Conservation (phyloP, 208 protist genomes). For the Trypanosoma vivax region DNA sequence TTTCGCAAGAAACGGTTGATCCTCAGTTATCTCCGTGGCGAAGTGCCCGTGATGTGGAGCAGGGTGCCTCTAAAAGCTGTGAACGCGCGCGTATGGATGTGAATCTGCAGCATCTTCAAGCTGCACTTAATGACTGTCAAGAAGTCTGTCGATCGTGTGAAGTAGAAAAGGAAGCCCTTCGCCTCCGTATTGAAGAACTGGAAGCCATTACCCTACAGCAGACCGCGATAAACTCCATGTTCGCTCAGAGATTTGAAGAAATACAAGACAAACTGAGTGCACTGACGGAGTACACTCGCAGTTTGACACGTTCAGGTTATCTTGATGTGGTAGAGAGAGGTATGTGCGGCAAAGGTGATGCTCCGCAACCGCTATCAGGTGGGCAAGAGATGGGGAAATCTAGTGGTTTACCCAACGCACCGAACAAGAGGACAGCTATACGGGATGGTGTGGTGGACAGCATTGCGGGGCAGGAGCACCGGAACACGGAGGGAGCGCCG, state of each 20-base stretch:
- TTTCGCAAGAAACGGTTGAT: neutral
- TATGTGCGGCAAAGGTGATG: neutral
- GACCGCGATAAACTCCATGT: neutral
- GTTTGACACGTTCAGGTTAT: too few species aligned
- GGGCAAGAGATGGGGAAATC: too few species aligned
- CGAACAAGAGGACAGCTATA: neutral
- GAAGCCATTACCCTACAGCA: neutral
- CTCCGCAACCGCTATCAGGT: too few species aligned
- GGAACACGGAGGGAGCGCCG: neutral
- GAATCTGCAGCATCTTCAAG: conserved; percentile 2
- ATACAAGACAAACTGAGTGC: neutral
- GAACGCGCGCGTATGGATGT: neutral
- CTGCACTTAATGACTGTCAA: conserved; percentile 6
- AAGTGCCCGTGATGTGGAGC: neutral
- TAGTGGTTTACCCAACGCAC: too few species aligned
- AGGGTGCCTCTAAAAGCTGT: neutral
- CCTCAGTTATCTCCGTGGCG: neutral
- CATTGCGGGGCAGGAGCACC: too few species aligned
- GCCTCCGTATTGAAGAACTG: conserved; percentile 4
- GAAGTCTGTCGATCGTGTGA: conserved; percentile 9
- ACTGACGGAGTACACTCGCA: neutral
- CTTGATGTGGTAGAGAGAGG: too few species aligned
- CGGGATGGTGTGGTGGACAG: neutral
- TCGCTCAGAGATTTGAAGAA: neutral
- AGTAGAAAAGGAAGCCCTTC: conserved; percentile 12